Percentiles rank a stretch among this genome's conserved stretches.
These are phyloP conservation scores for Exophiala alcalophila DNA, from an alignment of 2,329 filamentous ascomycete species.

Conservation along the genomic window DNA sequence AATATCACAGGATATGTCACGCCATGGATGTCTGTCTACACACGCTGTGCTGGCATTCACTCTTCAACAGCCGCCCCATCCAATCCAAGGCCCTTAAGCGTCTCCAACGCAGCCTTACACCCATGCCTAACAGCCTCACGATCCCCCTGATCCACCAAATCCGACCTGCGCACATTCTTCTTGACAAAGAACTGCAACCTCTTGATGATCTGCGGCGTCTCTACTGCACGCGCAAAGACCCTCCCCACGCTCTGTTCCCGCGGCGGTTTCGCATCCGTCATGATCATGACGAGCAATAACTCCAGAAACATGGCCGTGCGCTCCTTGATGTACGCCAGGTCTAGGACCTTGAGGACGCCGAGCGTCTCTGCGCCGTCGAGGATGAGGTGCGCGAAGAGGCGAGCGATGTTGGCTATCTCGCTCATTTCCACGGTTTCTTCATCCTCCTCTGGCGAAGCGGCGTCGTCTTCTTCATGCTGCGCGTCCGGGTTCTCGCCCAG, in stretches of 20 bases:
- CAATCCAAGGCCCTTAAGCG: conserved; percentile 34
- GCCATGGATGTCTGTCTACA: too few species aligned
- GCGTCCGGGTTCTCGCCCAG: conserved; percentile 78
- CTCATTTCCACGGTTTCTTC: conserved; percentile 51
- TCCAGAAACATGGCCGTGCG: conserved; percentile 79
- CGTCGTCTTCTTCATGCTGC: conserved; percentile 58
- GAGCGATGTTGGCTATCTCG: conserved; percentile 65
- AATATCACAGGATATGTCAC: too few species aligned
- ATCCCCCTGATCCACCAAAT: conserved; percentile 37
- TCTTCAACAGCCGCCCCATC: background rate
- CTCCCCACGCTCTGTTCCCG: conserved; percentile 61
- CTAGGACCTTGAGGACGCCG: conserved; percentile 61
- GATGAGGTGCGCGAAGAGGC: conserved; percentile 63
- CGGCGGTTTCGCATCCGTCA: conserved; percentile 60
- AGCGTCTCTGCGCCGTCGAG: conserved; percentile 58
- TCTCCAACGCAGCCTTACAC: conserved; percentile 41
- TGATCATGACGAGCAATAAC: conserved; percentile 70
- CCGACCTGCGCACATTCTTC: conserved; percentile 68
- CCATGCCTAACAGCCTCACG: conserved; percentile 38
- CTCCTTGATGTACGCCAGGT: conserved; percentile 71
- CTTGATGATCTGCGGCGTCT: conserved; percentile 65
- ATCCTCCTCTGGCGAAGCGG: conserved; percentile 48
- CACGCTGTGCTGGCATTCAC: conserved; percentile 1
- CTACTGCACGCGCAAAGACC: conserved; percentile 60
- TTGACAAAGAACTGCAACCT: conserved; percentile 77